Conservation (phyloP, 2,329 filamentous ascomycete species). For the Gremmenia infestans region DNA sequence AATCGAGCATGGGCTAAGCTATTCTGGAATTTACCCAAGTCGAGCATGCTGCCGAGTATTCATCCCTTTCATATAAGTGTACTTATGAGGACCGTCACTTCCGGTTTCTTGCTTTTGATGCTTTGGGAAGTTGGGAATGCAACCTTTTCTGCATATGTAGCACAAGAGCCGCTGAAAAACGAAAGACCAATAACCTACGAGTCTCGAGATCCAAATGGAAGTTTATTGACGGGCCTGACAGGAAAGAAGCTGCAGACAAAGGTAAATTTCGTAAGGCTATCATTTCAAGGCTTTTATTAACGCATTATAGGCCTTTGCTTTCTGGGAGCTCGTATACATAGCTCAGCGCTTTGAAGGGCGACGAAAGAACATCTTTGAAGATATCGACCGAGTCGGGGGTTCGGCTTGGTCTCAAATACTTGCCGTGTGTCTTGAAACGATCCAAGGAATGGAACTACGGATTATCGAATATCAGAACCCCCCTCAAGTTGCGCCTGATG, state of each 20-base stretch:
- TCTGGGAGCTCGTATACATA: constrained; percentile 86
- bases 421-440: constrained; percentile 60
- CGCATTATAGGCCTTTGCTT: constrained; percentile 64
- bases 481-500: constrained; percentile 1
- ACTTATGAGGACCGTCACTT: constrained; percentile 50
- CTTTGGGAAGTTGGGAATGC: constrained; percentile 75
- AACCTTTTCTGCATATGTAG: constrained; percentile 75
- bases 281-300: constrained; percentile 13
- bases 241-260: constrained; percentile 74
- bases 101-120: constrained; percentile 62
- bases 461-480: constrained; percentile 54
- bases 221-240: constrained; percentile 75
- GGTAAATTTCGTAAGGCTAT: constrained; percentile 39
- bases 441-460: constrained; percentile 62
- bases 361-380: constrained; percentile 76
- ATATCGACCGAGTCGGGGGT: constrained; percentile 77
- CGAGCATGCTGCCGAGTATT: constrained; percentile 55
- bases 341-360: constrained; percentile 65
- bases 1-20: constrained; percentile 65
- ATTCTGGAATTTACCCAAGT: constrained; percentile 71
- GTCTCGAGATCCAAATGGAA: constrained; percentile 88
- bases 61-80: constrained; percentile 55
- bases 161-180: constrained; percentile 76
- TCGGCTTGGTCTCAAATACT: constrained; percentile 79
- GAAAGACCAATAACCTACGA: constrained; percentile 77